Percentiles rank a stretch among this genome's conserved stretches.
Conservation (phyloP, 139 green algal genomes). For the Picochlorum sp. region DNA sequence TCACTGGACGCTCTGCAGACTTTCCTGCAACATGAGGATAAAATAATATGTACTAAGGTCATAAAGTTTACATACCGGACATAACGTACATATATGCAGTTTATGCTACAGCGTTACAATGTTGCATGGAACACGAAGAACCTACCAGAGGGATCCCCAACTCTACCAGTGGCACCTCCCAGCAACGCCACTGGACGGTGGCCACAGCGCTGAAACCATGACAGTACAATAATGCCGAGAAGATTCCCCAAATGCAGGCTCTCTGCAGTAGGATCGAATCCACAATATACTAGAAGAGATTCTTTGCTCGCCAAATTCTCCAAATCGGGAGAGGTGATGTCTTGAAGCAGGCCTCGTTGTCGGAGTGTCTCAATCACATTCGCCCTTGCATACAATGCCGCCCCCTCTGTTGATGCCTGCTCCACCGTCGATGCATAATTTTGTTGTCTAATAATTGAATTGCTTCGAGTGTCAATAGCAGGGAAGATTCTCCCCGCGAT, state of each 20-base stretch:
- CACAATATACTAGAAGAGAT: conserved; percentile 81
- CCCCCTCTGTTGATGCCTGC: not conserved
- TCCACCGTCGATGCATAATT: not conserved
- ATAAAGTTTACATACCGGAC: too few species aligned
- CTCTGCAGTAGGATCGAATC: conserved; percentile 95
- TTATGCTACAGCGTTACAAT: not conserved
- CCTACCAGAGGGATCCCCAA: conserved; percentile 92
- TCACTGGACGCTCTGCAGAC: conserved; percentile 75
- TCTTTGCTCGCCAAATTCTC: conserved; percentile 18
- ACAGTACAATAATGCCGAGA: conserved; percentile 92
- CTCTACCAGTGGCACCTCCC: conserved; percentile 82
- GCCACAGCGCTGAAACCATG: conserved; percentile 88
- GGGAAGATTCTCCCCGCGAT: too few species aligned
- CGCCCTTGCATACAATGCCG: not conserved
- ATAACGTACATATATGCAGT: not conserved
- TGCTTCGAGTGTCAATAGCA: too few species aligned
- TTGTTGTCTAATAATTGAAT: too few species aligned
- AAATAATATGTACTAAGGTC: not conserved
- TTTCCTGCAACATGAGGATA: too few species aligned
- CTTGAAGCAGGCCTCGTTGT: conserved; percentile 68
- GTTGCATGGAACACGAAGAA: too few species aligned
- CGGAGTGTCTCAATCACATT: conserved; percentile 60
- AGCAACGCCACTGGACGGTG: conserved; percentile 79
- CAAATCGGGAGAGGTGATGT: conserved; percentile 61
- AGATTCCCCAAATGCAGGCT: conserved; percentile 92